A percentile compares a stretch with the other conserved stretches of the same genome.
phyloP scores from a whole-genome alignment of 2,329 filamentous ascomycete species.

The Xylaria sp. region DNA sequence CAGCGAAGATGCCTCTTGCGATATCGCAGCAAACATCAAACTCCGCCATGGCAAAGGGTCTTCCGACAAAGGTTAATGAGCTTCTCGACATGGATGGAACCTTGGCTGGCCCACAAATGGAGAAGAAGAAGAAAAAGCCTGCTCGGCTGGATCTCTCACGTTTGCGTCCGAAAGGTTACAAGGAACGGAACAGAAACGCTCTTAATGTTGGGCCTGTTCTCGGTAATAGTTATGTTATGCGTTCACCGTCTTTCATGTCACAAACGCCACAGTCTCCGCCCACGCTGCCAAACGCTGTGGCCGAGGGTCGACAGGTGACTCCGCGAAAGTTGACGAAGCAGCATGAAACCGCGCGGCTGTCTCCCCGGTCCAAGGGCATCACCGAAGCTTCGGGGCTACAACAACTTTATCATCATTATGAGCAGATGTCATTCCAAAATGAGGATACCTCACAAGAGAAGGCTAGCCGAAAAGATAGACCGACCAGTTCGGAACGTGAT shows the following conservation, averaged over 20 bases:
- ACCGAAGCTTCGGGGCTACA: slow-evolving; percentile 49
- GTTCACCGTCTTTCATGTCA: slow-evolving; percentile 52
- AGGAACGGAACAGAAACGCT: slow-evolving; percentile 37
- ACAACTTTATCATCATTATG: slow-evolving; percentile 63
- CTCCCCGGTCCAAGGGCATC: slow-evolving; percentile 38
- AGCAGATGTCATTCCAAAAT: slow-evolving; percentile 59
- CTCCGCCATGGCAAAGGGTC: slow-evolving; percentile 62
- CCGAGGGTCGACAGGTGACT: slow-evolving; percentile 14
- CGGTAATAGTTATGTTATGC: slow-evolving; percentile 46
- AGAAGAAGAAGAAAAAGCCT: slow-evolving; percentile 55
- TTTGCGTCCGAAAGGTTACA: slow-evolving; percentile 46
- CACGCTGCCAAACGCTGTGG: slow-evolving; percentile 13
- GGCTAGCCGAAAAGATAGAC: slow-evolving; percentile 19
- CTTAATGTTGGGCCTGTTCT: slow-evolving; percentile 39
- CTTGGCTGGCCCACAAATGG: slow-evolving; percentile 35
- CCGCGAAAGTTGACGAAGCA: slow-evolving; percentile 27
- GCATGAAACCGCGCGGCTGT: slow-evolving; percentile 34
- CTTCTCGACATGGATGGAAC: slow-evolving; percentile 53
- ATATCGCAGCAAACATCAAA: slow-evolving; percentile 64
- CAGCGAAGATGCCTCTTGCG: slow-evolving; percentile 59
- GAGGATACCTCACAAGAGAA: slow-evolving; percentile 32
- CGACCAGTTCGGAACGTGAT: slow-evolving; percentile 19
- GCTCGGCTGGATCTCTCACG: slow-evolving; percentile 56
- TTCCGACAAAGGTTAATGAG: slow-evolving; percentile 54
- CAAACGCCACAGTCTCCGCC: slow-evolving; percentile 28